These are phyloP conservation scores for Echinochloa phyllopogon DNA, from an alignment of 176 grass and related monocot genomes.

Conservation along the genomic window DNA sequence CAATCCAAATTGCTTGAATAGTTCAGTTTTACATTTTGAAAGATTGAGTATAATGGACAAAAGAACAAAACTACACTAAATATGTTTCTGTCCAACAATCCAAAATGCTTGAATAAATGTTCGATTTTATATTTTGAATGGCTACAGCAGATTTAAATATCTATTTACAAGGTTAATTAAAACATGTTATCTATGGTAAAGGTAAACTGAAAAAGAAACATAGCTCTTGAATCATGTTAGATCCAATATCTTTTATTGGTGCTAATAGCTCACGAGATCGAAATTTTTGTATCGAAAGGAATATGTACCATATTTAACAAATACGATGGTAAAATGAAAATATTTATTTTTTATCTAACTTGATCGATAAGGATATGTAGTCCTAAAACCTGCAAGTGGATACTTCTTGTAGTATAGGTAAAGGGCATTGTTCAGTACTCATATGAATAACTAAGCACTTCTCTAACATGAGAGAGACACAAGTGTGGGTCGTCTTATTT, in stretches of 20 bases:
- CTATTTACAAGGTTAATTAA: neutral
- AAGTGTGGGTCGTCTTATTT: neutral
- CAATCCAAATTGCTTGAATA: neutral
- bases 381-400: neutral
- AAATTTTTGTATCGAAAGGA: neutral
- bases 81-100: neutral
- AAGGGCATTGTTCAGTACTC: slow-evolving; percentile 12
- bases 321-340: neutral
- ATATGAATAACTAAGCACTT: slow-evolving; percentile 3
- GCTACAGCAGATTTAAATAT: neutral
- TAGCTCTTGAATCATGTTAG: neutral
- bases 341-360: neutral
- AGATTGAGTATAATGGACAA: neutral
- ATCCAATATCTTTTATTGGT: neutral
- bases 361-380: neutral
- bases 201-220: neutral
- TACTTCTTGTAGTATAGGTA: neutral
- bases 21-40: neutral
- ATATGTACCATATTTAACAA: neutral
- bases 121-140: slow-evolving; percentile 14
- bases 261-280: neutral
- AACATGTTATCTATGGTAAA: neutral
- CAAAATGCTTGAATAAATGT: neutral
- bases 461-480: neutral
- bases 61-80: neutral